Evolutionary conservation across 306 rosid genomes (phyloP), one percentile per base, ranked within the genome.

Genomic region (Inga oerstediana): DNA sequence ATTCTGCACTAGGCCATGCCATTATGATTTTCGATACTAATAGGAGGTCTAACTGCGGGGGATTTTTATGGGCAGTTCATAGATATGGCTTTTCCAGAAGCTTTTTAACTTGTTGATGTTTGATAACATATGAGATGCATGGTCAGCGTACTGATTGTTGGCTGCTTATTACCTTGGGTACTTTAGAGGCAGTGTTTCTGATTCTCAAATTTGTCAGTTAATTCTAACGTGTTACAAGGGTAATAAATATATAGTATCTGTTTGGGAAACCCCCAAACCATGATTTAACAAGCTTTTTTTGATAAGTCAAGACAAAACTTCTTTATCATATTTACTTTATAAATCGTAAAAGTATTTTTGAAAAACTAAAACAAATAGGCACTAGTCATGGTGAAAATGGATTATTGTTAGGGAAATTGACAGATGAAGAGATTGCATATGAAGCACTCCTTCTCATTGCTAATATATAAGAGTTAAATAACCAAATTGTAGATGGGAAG

Each of bases 11-110:
- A 61, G 85, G 79, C 80, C 77, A 43, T 76, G 76, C 30, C 69
- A 19, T 74, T 75, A 81, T 89, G 88, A 82, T 85, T 80, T 72
- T 80, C 75, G 78, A 70, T 82, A 78, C 61, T 80, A 56, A 77
- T 71, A 46, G 76, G 72, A 65, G 75, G 44, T 77, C 61, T 73
- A 39, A 64, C 43, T 44, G 79, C 71, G 84, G 77, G 72, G 78
- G 59, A 79, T 74, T 75, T 82, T 61, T 79, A 64, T 77, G 82
- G 65, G 72, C 27, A 80, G 69, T 68, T 59, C 77, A 75, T 52
- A 81, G 69, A 62, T 84, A 72, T 72, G 52, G 75, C 80, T 62
- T 77, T 82, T 82, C 82, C 73, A 15, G 41, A 51, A 62, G 68
- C 74, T 77, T 66, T 72, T 79, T 24, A 64, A 71, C 58, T 71